Base-by-base conservation (phyloP, 2,329 filamentous ascomycete genomes). In the Epichloe typhina region DNA sequence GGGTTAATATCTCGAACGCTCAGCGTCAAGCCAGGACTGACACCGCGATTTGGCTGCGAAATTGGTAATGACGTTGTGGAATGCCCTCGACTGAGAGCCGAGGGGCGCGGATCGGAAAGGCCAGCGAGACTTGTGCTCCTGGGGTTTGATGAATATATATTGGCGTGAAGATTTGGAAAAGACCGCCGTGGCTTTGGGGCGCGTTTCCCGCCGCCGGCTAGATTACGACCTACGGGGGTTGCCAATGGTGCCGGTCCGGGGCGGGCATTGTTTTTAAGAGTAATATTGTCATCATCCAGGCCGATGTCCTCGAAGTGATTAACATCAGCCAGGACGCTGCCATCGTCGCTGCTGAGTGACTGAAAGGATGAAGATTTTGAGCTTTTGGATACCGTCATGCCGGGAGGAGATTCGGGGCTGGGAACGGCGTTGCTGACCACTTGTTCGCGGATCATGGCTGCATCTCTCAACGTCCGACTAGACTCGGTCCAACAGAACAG, bases 281-380 rank as follows among this genome's bases (percentile, higher is more conserved):
- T 76, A 64, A 66, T 51, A 57, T 59, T 52, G 60, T 65, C 73
- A 54, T 89, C 83, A 59, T 89, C 84, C 33, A 97, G 79, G 12
- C 86, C 88, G 64, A 96, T 95, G 57, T 96, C 91, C 65, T 97
- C 91, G 61, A 96, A 96, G 65, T 96, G 83, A 56, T 81, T 82
- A 52, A 84, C 79, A 62, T 95, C 87, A 49, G 81, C 76, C 44
- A 86, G 71, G 47, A 82, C 76, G 57, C 76, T 79, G 61, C 83
- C 81, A 58, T 87, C 86, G 60, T 88, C 84, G 60, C 83, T 84
- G 54, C 79, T 82, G 51, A 85, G 83, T 38, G 89, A 95, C 59
- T 84, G 84, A 61, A 91, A 86, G 47, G 88, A 95, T 5, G 88
- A 94, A 31, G 88, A 89, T 68, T 93, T 94, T 57, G 88, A 95